phyloP scores from a whole-genome alignment of 2,329 filamentous ascomycete genomes.

The Exophiala dermatitidis region DNA sequence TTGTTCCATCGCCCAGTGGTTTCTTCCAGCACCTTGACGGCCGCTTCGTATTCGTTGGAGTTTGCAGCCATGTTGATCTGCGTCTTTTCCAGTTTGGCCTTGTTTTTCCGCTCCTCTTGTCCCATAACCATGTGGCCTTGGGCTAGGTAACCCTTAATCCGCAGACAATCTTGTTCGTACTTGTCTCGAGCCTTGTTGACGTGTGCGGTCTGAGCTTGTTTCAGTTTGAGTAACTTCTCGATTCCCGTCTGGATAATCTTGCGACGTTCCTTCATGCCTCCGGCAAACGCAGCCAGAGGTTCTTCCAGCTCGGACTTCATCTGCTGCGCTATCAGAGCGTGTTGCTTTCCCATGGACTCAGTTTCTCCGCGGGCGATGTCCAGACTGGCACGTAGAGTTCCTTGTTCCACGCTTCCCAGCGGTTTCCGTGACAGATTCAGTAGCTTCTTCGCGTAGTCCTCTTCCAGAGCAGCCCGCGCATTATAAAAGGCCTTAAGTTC shows the following conservation, averaged over 20 bases:
- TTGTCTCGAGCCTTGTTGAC: conserved; percentile 96
- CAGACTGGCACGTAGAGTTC: conserved; percentile 73
- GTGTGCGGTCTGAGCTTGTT: conserved; percentile 79
- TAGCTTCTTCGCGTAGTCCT: conserved; percentile 89
- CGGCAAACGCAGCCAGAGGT: conserved; percentile 81
- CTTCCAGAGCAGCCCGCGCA: conserved; percentile 86
- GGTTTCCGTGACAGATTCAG: conserved; percentile 79
- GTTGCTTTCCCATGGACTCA: conserved; percentile 88
- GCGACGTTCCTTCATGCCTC: conserved; percentile 89
- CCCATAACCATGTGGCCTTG: conserved; percentile 99
- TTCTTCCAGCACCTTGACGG: conserved; percentile 88
- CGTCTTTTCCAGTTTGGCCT: conserved; percentile 96
- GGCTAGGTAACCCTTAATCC: conserved; percentile 96
- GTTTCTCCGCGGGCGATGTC: conserved; percentile 84
- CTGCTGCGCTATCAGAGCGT: conserved; percentile 79
- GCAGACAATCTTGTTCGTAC: conserved; percentile 94
- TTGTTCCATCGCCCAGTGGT: conserved; percentile 94
- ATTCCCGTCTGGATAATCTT: conserved; percentile 95
- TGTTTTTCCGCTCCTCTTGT: conserved; percentile 97
- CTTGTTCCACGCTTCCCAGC: conserved; percentile 78
- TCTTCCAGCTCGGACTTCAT: conserved; percentile 97
- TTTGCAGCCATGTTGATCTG: conserved; percentile 88
- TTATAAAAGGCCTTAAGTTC: conserved; percentile 88
- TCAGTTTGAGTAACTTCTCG: conserved; percentile 87
- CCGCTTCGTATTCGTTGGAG: conserved; percentile 87